phyloP scores from a whole-genome alignment of 805 yeast genomes.

The Saturnispora besseyi region DNA sequence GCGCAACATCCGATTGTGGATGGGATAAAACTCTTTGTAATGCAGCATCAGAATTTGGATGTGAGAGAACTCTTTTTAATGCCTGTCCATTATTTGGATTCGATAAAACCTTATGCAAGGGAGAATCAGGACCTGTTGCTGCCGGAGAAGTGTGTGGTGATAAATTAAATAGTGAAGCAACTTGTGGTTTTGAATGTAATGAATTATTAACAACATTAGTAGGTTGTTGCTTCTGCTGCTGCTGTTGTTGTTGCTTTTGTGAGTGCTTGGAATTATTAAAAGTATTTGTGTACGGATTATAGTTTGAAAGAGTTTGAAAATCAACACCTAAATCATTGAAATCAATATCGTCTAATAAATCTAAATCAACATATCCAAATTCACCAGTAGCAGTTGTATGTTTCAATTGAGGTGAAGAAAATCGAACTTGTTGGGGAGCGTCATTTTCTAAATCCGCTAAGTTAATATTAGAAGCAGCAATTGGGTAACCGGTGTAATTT shows the following conservation, averaged over 20 bases:
- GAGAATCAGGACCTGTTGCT: slow-evolving; percentile 4
- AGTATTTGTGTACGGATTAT: slow-evolving; percentile 3
- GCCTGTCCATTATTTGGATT: slow-evolving; percentile 14
- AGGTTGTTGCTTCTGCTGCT: not conserved
- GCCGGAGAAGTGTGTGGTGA: not conserved
- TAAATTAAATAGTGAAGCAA: not conserved
- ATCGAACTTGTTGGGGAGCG: slow-evolving; percentile 64
- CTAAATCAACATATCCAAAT: slow-evolving; percentile 28
- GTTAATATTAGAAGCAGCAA: slow-evolving; percentile 8
- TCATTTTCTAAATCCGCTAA: slow-evolving; percentile 21
- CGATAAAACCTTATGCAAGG: slow-evolving; percentile 12
- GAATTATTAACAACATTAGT: not conserved
- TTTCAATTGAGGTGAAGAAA: slow-evolving; percentile 64
- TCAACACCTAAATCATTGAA: slow-evolving; percentile 20
- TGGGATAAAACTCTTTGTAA: slow-evolving; percentile 14
- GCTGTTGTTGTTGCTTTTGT: not conserved
- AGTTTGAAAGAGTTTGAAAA: slow-evolving; percentile 8
- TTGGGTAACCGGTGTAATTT: slow-evolving; percentile 42
- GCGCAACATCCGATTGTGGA: slow-evolving; percentile 14
- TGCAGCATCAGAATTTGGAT: slow-evolving; percentile 14
- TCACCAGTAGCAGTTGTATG: slow-evolving; percentile 24
- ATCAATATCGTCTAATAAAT: slow-evolving; percentile 20
- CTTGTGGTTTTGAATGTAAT: not conserved
- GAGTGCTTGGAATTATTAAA: not conserved
- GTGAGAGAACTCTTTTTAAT: slow-evolving; percentile 14